A percentile compares a stretch with the other conserved stretches of the same genome.
These are phyloP conservation scores for Sclerotinia trifoliorum DNA, from an alignment of 2,329 filamentous ascomycete genomes.

Conservation along the genomic window DNA sequence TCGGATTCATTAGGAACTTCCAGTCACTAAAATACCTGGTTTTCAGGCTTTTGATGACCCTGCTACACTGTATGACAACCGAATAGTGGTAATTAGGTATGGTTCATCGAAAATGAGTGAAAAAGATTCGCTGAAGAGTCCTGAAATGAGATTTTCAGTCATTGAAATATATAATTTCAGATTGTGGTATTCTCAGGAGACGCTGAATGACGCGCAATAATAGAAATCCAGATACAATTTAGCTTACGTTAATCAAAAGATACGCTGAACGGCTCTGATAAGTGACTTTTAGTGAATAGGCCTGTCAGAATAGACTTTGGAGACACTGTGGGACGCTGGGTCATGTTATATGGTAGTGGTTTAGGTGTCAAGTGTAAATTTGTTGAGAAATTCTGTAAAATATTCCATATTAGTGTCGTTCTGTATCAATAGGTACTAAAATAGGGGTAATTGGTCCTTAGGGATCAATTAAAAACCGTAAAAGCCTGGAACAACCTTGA, in stretches of 20 bases:
- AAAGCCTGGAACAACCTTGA: neutral
- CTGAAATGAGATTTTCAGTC: neutral
- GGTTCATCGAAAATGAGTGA: neutral
- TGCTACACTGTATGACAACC: neutral
- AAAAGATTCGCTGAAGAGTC: neutral
- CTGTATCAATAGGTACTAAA: neutral
- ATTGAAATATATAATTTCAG: neutral
- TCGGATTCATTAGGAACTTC: neutral
- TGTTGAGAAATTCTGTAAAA: neutral
- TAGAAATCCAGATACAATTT: fast-evolving
- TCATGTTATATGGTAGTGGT: neutral
- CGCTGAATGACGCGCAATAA: neutral
- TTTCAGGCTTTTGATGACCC: neutral
- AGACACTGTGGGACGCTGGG: no score
- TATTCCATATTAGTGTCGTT: neutral
- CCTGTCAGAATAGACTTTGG: no score
- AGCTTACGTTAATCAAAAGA: neutral
- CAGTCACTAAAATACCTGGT: neutral
- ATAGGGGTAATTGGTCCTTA: neutral
- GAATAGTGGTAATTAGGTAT: neutral
- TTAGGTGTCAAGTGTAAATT: neutral
- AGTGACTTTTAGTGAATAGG: neutral
- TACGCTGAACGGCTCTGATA: neutral
- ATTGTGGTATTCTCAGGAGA: no score
- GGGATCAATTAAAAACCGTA: neutral